Conservation (phyloP, 208 protist genomes). For the Histomonas meleagridis region DNA sequence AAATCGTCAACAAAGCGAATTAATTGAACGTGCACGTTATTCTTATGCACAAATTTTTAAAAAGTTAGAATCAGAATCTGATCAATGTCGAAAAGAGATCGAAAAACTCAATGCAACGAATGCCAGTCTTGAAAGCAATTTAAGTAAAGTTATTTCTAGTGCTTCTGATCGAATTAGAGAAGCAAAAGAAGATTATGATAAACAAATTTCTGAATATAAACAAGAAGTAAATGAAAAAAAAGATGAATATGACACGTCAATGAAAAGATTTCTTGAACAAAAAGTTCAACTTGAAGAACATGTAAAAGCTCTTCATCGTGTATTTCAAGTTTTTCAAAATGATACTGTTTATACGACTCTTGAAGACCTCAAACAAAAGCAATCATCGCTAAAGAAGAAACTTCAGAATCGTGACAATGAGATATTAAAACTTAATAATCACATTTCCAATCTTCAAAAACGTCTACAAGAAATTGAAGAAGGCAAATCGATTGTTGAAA, state of each 20-base stretch:
- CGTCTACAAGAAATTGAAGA: not conserved
- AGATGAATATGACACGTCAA: conserved; percentile 32
- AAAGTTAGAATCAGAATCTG: not conserved
- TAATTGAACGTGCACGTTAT: not conserved
- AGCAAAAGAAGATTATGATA: not conserved
- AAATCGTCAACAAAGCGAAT: not conserved
- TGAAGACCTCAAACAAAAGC: conserved; percentile 24
- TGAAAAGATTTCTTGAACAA: conserved; percentile 34
- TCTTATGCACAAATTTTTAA: not conserved
- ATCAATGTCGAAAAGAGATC: not conserved
- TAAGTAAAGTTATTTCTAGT: conserved; percentile 28
- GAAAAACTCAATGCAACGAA: not conserved
- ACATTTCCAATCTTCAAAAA: not conserved
- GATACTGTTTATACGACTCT: conserved; percentile 25
- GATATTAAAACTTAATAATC: not conserved
- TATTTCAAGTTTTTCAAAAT: conserved; percentile 18
- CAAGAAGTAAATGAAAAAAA: conserved; percentile 24
- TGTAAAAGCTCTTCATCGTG: conserved; percentile 24
- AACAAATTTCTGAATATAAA: not conserved
- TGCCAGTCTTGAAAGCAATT: not conserved
- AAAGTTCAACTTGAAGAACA: conserved; percentile 22
- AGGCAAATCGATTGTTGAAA: not conserved
- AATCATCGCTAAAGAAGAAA: not conserved
- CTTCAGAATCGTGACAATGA: not conserved
- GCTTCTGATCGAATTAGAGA: not conserved